phyloP scores from a whole-genome alignment of 2,329 filamentous ascomycete species.

The Alternaria arbusti region DNA sequence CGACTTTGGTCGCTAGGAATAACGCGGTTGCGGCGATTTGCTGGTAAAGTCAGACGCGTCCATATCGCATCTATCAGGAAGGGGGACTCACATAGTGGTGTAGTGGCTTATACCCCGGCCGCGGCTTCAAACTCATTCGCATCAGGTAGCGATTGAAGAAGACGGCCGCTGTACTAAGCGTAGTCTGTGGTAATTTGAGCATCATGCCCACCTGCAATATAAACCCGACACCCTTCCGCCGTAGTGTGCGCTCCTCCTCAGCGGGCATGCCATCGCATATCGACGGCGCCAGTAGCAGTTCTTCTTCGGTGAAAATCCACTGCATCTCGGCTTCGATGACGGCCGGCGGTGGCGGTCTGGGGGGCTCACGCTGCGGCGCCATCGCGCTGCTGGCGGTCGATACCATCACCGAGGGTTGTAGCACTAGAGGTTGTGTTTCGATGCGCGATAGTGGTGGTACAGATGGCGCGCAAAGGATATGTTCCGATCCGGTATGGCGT shows the following conservation, averaged over 20 bases:
- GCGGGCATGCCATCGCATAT: conserved; percentile 80
- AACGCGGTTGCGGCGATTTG: conserved; percentile 90
- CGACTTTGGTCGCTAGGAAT: conserved; percentile 95
- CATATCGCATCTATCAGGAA: background rate
- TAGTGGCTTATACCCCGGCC: conserved; percentile 70
- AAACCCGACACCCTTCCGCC: conserved; percentile 94
- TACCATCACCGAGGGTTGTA: conserved; percentile 32
- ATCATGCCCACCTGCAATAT: conserved; percentile 93
- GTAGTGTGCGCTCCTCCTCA: conserved; percentile 77
- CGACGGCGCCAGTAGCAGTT: conserved; percentile 82
- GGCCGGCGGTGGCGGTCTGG: conserved; percentile 51
- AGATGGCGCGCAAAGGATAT: background rate
- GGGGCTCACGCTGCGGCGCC: conserved; percentile 38
- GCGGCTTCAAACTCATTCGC: conserved; percentile 79
- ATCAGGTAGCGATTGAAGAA: conserved; percentile 98
- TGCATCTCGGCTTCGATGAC: conserved; percentile 68
- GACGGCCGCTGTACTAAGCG: conserved; percentile 87
- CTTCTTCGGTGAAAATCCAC: conserved; percentile 88
- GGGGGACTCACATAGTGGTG: conserved; percentile 73
- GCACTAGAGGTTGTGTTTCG: background rate
- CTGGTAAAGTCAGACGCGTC: conserved; percentile 31
- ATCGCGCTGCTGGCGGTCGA: conserved; percentile 29
- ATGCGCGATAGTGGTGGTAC: background rate
- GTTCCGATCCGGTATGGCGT: background rate
- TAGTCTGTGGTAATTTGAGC: conserved; percentile 89